These are phyloP conservation scores for Eimeria praecox DNA, from an alignment of 169 alveolate genomes.

Conservation along the genomic window DNA sequence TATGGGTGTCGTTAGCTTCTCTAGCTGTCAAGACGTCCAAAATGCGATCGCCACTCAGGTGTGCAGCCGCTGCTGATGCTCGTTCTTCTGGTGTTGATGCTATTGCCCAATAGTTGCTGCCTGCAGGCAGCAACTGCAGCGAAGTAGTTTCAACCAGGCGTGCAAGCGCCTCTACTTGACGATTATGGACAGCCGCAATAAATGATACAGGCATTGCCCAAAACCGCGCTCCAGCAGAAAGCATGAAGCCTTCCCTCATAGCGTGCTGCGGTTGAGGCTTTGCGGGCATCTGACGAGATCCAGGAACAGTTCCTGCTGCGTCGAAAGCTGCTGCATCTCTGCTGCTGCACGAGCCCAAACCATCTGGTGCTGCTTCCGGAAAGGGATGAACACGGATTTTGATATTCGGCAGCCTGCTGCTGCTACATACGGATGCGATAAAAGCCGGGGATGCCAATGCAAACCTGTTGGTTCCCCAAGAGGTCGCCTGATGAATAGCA, in stretches of 20 bases:
- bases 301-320: not conserved
- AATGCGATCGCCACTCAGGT: not conserved
- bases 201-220: constrained; percentile 78
- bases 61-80: not conserved
- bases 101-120: not conserved
- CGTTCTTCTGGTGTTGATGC: not conserved
- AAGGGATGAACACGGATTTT: constrained; percentile 23
- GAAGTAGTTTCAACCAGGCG: not conserved
- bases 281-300: not conserved
- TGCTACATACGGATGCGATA: constrained; percentile 58
- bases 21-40: constrained; percentile 4
- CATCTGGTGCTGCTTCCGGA: not conserved
- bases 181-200: constrained; percentile 43
- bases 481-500: constrained; percentile 38
- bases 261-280: not conserved
- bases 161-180: constrained; percentile 52
- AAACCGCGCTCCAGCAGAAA: constrained; percentile 63
- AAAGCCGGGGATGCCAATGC: constrained; percentile 41
- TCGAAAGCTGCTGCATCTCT: not conserved
- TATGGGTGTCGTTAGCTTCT: not conserved
- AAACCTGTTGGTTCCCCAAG: constrained; percentile 19
- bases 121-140: constrained; percentile 34
- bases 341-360: not conserved
- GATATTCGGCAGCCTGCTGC: constrained; percentile 39
- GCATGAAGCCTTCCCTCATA: not conserved